These are phyloP conservation scores for Boletus tomentosulus DNA, from an alignment of 768 basidiomycete genomes.

Conservation along the genomic window DNA sequence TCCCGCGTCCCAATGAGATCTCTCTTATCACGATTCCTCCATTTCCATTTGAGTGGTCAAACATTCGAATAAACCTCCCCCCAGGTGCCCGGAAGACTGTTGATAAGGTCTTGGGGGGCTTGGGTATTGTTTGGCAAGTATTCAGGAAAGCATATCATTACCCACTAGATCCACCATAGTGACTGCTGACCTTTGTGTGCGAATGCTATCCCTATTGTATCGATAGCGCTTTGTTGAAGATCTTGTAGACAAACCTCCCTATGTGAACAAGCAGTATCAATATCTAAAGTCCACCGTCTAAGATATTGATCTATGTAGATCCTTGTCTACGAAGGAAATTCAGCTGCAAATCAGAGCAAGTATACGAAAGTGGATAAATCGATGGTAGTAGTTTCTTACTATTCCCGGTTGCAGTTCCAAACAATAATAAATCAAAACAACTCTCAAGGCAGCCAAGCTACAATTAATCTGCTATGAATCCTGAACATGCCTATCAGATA, in stretches of 20 bases:
- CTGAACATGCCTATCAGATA: not conserved
- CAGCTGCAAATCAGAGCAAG: too few species aligned
- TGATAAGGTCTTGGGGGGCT: slow-evolving; percentile 25
- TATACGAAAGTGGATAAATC: too few species aligned
- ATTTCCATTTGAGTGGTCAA: slow-evolving; percentile 29
- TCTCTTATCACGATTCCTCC: slow-evolving; percentile 17
- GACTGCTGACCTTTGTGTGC: not conserved
- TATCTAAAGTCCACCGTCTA: too few species aligned
- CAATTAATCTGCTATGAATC: not conserved
- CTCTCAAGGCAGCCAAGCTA: too few species aligned
- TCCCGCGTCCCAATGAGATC: slow-evolving; percentile 10
- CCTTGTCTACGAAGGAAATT: too few species aligned
- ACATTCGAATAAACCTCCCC: slow-evolving; percentile 23
- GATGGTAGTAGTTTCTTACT: not conserved
- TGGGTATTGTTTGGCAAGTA: slow-evolving; percentile 28
- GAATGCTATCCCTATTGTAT: slow-evolving; percentile 11
- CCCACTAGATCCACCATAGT: slow-evolving; percentile 33
- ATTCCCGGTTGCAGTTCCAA: not conserved
- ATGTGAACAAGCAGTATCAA: not conserved
- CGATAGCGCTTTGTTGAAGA: slow-evolving; percentile 1
- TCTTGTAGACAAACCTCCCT: not conserved
- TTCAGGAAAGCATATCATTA: slow-evolving; percentile 32
- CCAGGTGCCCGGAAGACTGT: slow-evolving; percentile 20
- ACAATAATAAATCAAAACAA: not conserved
- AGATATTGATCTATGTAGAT: too few species aligned